Evolutionary conservation across 805 yeast genomes (phyloP), one percentile per base, ranked within the genome.

Genomic region (Metschnikowia lochheadii): DNA sequence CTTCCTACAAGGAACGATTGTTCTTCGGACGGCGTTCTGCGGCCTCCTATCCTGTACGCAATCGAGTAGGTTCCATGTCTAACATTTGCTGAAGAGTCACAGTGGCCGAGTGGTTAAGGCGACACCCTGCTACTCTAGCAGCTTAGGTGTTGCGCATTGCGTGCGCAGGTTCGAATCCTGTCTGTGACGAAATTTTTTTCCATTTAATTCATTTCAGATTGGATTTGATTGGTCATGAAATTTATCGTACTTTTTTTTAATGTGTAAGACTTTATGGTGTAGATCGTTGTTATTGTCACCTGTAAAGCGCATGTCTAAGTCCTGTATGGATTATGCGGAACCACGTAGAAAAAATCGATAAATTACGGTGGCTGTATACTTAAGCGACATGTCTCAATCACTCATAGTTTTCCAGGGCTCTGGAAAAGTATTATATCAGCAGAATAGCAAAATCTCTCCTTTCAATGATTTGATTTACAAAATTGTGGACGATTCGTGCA

Each of bases 121-220:
- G 90, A 82, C 83, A 83, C 89, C 89, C 90, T 84, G 89, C 89
- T 84, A 83, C 75, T 63, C 4, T 2, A 49, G 54, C 54, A 44
- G 73, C 53, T 46, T 49, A 70, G 75, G 75, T 67, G 72, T 72
- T 73, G 78, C 73, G 76, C 65, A 65, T 63, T 73, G 66, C 77
- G 73, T 71, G 68, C 96, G 96, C 96, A 89, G 95, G 96, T 89
- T 89, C 96, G 96, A 89, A 89, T 89, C 96, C 95, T 89, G 96
- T 88, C 95, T 86, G 95, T 89, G 87, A 87, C 96, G 96, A 60
- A 66, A 74, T 80, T 75, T 80, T 80, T 79, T 39, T 39, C 6
- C 2, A 14, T 8, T 11, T 14, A 7, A 21, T 10, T 11, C 4
- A 5, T 11, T 26, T 8, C 11, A 26, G 2, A 2, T 8, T 26